Evolutionary conservation across 2,329 filamentous ascomycete genomes (phyloP), one percentile per base, ranked within the genome.

Genomic region (Fusarium buharicum): DNA sequence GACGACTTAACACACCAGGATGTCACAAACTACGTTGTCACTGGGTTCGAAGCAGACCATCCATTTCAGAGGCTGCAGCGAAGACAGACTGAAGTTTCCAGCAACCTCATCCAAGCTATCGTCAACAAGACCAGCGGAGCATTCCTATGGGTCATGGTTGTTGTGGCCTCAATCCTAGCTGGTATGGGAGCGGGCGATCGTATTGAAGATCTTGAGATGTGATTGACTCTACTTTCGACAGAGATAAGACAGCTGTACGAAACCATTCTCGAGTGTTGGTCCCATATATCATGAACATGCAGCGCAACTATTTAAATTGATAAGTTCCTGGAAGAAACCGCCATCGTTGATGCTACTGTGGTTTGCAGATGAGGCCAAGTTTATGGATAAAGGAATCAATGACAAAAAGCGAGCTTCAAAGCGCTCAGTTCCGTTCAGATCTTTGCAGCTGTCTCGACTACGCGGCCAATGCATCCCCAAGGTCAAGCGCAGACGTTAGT

Each of bases 81-180:
- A 3, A 34, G 28, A 0, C 36, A 60, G 5, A 9, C 41, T 3
- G 1, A 2, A 9, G 13, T 44, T 6, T 37, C 55, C 1, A 1
- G 3, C 0, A 1, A 0, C 1, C 2, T 59, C 2, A n/a, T 10
- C 5, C 16, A 28, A 8, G 14, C 36, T 0, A 22, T 59, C 1
- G 41, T 34, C 2, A 0, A 34, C 13, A 59, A 54, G 16, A 43
- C 55, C 0, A 48, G 36, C 0, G 56, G 56, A 0, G 55, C 54
- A 0, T 59, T 59, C 4, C 13, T 59, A 14, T 59, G 56, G 56
- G 55, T 59, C 1, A 53, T 31, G 3, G 38, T 62, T 5, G 58
- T 62, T 7, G 50, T 56, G 2, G 4, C 44, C 0, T 61, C 58
- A 0, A 44, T 61, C 10, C 16, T 60, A 4, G 34, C 38, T 13